Conservation (phyloP, 805 yeast genomes). For the Zygoascus biomembranicola region DNA sequence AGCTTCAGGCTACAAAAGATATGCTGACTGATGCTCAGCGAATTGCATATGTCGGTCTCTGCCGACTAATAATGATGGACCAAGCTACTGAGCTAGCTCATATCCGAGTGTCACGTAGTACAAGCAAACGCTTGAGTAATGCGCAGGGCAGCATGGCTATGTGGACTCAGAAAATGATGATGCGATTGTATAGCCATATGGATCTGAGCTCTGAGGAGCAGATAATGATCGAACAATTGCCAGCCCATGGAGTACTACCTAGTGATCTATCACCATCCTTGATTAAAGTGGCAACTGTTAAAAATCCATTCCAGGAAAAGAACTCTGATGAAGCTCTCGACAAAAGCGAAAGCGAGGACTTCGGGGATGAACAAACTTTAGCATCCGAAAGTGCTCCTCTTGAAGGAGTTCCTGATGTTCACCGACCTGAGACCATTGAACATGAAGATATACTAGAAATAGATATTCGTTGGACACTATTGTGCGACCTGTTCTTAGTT, state of each 20-base stretch:
- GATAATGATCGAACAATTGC: constrained; percentile 76
- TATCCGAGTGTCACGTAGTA: constrained; percentile 33
- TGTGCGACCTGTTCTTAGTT: constrained; percentile 82
- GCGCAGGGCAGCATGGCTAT: constrained; percentile 61
- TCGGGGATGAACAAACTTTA: background rate
- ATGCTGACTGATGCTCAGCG: constrained; percentile 78
- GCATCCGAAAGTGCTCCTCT: background rate
- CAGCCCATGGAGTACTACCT: constrained; percentile 74
- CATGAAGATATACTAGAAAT: constrained; percentile 36
- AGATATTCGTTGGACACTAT: constrained; percentile 86
- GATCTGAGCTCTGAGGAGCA: constrained; percentile 63
- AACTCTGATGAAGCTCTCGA: background rate
- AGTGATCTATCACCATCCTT: constrained; percentile 62
- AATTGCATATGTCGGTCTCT: constrained; percentile 84
- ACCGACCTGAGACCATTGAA: constrained; percentile 19
- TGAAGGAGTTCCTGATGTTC: constrained; percentile 8
- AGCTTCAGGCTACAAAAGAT: constrained; percentile 69
- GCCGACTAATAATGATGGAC: constrained; percentile 64
- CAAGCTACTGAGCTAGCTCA: constrained; percentile 75
- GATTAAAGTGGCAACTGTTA: constrained; percentile 40
- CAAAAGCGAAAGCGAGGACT: constrained; percentile 8
- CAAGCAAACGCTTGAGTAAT: constrained; percentile 51
- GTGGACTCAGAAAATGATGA: constrained; percentile 74
- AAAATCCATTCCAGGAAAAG: constrained; percentile 37
- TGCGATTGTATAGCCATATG: constrained; percentile 69